Evolutionary conservation across 768 basidiomycete genomes (phyloP).

Genomic region (Melanogaster broomeanus): DNA sequence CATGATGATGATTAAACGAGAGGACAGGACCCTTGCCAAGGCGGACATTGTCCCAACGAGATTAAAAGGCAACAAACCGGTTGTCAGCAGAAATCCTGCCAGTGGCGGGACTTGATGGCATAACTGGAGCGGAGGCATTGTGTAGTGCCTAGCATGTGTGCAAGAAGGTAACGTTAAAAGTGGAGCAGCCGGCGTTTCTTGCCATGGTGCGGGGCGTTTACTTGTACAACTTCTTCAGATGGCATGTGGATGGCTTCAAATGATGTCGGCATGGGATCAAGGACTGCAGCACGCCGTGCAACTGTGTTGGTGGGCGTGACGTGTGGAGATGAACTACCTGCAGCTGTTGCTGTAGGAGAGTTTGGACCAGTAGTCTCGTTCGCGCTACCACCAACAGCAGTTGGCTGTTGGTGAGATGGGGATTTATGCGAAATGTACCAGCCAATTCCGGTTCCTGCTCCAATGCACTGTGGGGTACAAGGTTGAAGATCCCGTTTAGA

Average conservation of each 20-base stretch:
- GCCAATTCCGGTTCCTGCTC: conserved; percentile 59
- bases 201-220: conserved; percentile 4
- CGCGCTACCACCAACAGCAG: conserved; percentile 64
- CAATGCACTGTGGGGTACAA: conserved; percentile 41
- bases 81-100: conserved; percentile 1
- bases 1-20: conserved; percentile 31
- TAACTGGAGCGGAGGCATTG: neutral
- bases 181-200: conserved; percentile 11
- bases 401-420: conserved; percentile 53
- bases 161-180: conserved; percentile 9
- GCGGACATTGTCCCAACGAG: conserved; percentile 23
- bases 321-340: conserved; percentile 30
- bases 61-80: neutral
- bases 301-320: conserved; percentile 68
- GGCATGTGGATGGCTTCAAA: conserved; percentile 8
- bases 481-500: neutral
- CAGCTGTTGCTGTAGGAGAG: conserved; percentile 17
- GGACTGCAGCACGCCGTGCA: conserved; percentile 35
- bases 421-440: conserved; percentile 57
- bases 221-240: conserved; percentile 2
- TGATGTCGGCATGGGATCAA: conserved; percentile 19
- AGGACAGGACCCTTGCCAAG: conserved; percentile 26
- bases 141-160: neutral
- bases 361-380: conserved; percentile 37
- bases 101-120: conserved; percentile 2